Evolutionary conservation across 2,329 filamentous ascomycete species (phyloP), one percentile per base, ranked within the genome.

Genomic region (Paecilomyces variotii): DNA sequence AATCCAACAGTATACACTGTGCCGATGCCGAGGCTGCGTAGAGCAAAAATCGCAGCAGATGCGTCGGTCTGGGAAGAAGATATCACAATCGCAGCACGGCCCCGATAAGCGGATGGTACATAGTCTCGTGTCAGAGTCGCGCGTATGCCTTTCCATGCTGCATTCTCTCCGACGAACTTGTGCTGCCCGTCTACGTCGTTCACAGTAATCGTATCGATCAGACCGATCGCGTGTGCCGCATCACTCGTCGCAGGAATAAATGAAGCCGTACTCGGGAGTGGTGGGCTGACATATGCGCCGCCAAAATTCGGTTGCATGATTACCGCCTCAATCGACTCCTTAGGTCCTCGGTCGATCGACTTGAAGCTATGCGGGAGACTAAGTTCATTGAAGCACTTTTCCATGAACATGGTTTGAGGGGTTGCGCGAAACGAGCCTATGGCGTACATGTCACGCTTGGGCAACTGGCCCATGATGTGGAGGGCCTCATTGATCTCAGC

Each of bases 1-100:
- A 95, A 94, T 0, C 90, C 90, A 52, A 93, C 89, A 0, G 90
- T 93, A 72, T 92, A 92, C 45, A 95, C 88, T 58, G 90, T 88
- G 35, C 87, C 86, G 56, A 93, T 85, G 56, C 84, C 85, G 28
- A 95, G 81, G 45, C 87, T 89, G 64, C 86, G 86, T 60, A 95
- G 78, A 0, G 90, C 90, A 67, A 90, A 95, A 61, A 95, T 87
- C 1, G 87, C 84, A 0, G 89, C 87, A 1, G 89, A 87, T 3
- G 90, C 90, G 64, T 93, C 89, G 58, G 89, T 85, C 50, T 88
- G 83, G 0, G 83, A 85, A 19, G 84, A 87, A 7, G 89, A 88
- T 10, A 95, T 77, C 12, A 95, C 83, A 52, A 95, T 84, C 2
- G 89, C 90, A 3, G 89, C 85, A 54, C 89, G 85, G 50, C 85